phyloP scores from a whole-genome alignment of 257 asterid genomes.

The Solanum clarkiae region DNA sequence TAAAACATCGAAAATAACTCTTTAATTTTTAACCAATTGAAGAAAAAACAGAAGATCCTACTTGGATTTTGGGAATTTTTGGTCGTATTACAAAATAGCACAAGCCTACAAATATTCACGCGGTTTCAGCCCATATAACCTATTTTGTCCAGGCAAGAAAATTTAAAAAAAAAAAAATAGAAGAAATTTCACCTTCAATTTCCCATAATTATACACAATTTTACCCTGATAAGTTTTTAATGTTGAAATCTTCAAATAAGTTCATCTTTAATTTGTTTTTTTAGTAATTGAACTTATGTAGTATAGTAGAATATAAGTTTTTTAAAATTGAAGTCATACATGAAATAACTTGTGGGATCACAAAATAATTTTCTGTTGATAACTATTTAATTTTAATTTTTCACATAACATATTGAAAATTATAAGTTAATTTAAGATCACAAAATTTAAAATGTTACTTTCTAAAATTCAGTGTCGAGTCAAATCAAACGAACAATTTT shows the following conservation, averaged over 20 bases:
- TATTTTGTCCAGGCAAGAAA: background rate
- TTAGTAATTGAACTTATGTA: background rate
- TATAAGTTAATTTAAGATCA: too few relatives aligned
- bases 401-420: too few relatives aligned
- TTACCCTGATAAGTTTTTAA: background rate
- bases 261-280: background rate
- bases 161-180: too few relatives aligned
- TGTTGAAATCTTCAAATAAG: background rate
- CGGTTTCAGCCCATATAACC: background rate
- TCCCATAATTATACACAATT: background rate
- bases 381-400: too few relatives aligned
- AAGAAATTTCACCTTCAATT: background rate
- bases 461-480: too few relatives aligned
- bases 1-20: too few relatives aligned
- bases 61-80: constrained; percentile 9
- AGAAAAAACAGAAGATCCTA: constrained; percentile 11
- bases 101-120: background rate
- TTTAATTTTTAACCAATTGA: background rate
- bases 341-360: background rate
- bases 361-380: too few relatives aligned
- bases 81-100: background rate
- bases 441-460: too few relatives aligned
- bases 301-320: background rate
- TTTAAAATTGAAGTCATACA: background rate
- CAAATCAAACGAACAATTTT: too few relatives aligned